Evolutionary conservation across 768 basidiomycete species (phyloP).

Genomic region (Termitomyces bulborhizus): DNA sequence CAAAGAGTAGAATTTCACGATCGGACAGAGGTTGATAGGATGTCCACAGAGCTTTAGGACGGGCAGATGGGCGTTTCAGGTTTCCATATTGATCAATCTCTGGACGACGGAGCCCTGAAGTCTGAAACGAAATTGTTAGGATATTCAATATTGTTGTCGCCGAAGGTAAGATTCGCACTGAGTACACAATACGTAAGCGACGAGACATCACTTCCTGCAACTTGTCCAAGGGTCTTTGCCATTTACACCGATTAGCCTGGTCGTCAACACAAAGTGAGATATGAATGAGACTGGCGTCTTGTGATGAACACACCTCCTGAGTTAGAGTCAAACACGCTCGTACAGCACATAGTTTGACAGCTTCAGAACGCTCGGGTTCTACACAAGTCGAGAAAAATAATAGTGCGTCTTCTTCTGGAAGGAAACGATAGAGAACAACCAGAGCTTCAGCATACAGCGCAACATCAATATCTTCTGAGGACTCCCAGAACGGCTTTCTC

Average conservation of each 20-base stretch:
- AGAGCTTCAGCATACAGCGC: constrained; percentile 71
- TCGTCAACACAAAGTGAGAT: not conserved
- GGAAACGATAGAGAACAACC: constrained; percentile 64
- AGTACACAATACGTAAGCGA: constrained; percentile 51
- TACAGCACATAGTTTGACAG: constrained; percentile 72
- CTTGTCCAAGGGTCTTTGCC: constrained; percentile 47
- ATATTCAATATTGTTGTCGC: not conserved
- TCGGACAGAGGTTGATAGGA: constrained; percentile 55
- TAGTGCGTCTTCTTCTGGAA: constrained; percentile 55
- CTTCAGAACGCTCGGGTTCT: constrained; percentile 73
- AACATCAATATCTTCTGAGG: constrained; percentile 67
- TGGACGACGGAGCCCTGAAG: constrained; percentile 43
- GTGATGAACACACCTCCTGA: constrained; percentile 47
- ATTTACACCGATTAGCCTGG: constrained; percentile 43
- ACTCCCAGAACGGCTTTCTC: constrained; percentile 67
- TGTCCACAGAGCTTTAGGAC: constrained; percentile 58
- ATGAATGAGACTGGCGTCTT: not conserved
- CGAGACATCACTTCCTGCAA: constrained; percentile 37
- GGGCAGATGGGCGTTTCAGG: constrained; percentile 41
- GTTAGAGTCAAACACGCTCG: constrained; percentile 65
- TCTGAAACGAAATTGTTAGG: constrained; percentile 24
- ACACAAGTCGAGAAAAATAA: constrained; percentile 59
- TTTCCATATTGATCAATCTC: constrained; percentile 58
- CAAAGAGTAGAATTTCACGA: constrained; percentile 63
- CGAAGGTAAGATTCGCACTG: constrained; percentile 29